Percentiles rank a stretch among this genome's conserved stretches.
These are phyloP conservation scores for Arxiozyma slooffiae DNA, from an alignment of 1,139 yeast species.

Conservation along the genomic window DNA sequence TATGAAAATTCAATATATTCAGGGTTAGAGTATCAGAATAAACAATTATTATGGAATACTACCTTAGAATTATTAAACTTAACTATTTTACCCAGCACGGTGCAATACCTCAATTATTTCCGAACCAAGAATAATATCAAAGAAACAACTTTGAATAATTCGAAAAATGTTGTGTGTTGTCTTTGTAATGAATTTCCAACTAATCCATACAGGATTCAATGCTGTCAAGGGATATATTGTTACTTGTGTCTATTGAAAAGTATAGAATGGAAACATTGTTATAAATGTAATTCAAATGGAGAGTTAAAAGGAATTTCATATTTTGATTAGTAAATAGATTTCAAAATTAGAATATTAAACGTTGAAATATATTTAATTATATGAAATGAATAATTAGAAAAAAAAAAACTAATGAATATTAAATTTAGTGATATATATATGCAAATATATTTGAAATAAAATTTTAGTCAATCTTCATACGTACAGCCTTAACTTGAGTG, in stretches of 20 bases:
- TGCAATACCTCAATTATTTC: slow-evolving; percentile 4
- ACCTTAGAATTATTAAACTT: slow-evolving; percentile 21
- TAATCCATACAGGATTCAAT: slow-evolving; percentile 17
- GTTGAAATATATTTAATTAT: background rate
- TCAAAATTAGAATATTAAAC: background rate
- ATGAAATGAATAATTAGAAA: too few relatives aligned
- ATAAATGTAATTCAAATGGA: slow-evolving; percentile 7
- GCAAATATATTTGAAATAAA: too few relatives aligned
- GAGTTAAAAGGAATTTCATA: slow-evolving; percentile 3
- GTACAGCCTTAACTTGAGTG: slow-evolving; percentile 53
- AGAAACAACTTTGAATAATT: background rate
- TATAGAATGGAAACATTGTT: slow-evolving; percentile 15
- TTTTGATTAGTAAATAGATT: slow-evolving; percentile 13
- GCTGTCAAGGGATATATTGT: slow-evolving; percentile 19
- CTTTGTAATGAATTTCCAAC: slow-evolving; percentile 17
- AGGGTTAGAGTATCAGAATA: slow-evolving; percentile 21
- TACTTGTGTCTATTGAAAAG: slow-evolving; percentile 18
- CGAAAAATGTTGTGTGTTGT: slow-evolving; percentile 8
- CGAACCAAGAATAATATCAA: background rate
- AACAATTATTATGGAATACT: slow-evolving; percentile 27
- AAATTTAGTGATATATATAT: too few relatives aligned
- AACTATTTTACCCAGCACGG: slow-evolving; percentile 14
- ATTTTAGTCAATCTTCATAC: background rate
- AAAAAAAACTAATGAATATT: background rate
- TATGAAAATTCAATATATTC: slow-evolving; percentile 18